These are phyloP conservation scores for Cercospora zeina DNA, from an alignment of 2,329 filamentous ascomycete genomes.

Conservation along the genomic window DNA sequence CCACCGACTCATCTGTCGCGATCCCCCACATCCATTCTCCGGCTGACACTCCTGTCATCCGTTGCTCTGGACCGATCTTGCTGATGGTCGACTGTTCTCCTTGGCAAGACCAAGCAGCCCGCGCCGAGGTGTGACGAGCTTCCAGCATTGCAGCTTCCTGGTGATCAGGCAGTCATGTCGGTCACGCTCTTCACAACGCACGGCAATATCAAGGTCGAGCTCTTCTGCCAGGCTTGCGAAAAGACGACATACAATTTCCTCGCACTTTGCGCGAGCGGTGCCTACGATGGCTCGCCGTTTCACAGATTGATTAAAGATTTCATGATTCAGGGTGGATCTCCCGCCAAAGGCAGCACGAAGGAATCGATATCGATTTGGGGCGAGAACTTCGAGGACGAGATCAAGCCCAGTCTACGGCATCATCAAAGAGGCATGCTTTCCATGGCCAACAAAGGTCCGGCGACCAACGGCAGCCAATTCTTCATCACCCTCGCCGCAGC, in stretches of 20 bases:
- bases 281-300: slow-evolving; percentile 74
- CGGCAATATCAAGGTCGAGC: slow-evolving; percentile 89
- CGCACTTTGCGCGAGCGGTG: slow-evolving; percentile 76
- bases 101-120: slow-evolving; percentile 7
- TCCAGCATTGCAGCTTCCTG: slow-evolving; percentile 7
- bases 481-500: slow-evolving; percentile 77
- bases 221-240: slow-evolving; percentile 93
- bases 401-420: slow-evolving; percentile 74
- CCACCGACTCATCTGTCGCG: slow-evolving; percentile 13
- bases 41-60: slow-evolving; percentile 12
- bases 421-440: slow-evolving; percentile 86
- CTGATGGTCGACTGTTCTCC: slow-evolving; percentile 1
- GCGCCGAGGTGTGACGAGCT: slow-evolving; percentile 15
- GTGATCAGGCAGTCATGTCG: slow-evolving; percentile 44
- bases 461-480: slow-evolving; percentile 92
- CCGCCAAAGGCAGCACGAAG: slow-evolving; percentile 46
- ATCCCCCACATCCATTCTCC: slow-evolving; percentile 20
- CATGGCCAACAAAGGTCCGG: slow-evolving; percentile 93
- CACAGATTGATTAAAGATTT: slow-evolving; percentile 79
- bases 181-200: slow-evolving; percentile 76
- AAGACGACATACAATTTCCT: slow-evolving; percentile 91
- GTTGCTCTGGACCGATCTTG: not conserved
- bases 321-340: slow-evolving; percentile 74
- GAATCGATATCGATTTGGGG: slow-evolving; percentile 68
- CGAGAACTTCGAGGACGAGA: slow-evolving; percentile 74